phyloP scores from a whole-genome alignment of 2,329 filamentous ascomycete species.

The Aureobasidium pullulans region DNA sequence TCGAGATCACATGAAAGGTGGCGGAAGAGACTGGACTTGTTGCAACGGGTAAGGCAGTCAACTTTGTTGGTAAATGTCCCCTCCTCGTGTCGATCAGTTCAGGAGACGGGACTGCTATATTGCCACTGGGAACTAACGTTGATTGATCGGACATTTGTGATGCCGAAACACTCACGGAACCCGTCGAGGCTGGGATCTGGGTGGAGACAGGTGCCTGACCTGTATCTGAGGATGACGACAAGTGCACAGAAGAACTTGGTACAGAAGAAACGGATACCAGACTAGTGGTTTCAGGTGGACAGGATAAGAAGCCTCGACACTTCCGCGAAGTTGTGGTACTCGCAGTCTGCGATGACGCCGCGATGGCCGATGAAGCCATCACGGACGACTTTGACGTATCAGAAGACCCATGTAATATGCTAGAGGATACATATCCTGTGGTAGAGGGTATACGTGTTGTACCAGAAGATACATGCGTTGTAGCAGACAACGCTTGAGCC shows the following conservation, averaged over 20 bases:
- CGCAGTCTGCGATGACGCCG: not conserved
- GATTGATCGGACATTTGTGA: not conserved
- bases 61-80: not conserved
- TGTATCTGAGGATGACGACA: not conserved
- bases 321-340: not conserved
- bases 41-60: too few relatives aligned
- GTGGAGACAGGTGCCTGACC: not conserved
- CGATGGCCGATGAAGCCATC: not conserved
- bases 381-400: not conserved
- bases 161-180: too few relatives aligned
- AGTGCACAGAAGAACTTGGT: not conserved
- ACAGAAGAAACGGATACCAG: too few relatives aligned
- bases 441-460: too few relatives aligned
- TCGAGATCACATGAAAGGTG: too few relatives aligned
- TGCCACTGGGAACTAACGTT: not conserved
- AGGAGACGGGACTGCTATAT: not conserved
- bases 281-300: not conserved
- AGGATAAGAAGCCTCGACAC: not conserved
- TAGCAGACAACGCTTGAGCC: too few relatives aligned
- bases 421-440: too few relatives aligned
- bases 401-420: too few relatives aligned
- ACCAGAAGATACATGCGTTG: too few relatives aligned
- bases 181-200: too few relatives aligned
- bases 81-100: not conserved
- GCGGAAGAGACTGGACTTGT: too few relatives aligned